Evolutionary conservation across 1,139 yeast genomes (phyloP), one percentile per base, ranked within the genome.

Genomic region (Nematodospora anomalae): DNA sequence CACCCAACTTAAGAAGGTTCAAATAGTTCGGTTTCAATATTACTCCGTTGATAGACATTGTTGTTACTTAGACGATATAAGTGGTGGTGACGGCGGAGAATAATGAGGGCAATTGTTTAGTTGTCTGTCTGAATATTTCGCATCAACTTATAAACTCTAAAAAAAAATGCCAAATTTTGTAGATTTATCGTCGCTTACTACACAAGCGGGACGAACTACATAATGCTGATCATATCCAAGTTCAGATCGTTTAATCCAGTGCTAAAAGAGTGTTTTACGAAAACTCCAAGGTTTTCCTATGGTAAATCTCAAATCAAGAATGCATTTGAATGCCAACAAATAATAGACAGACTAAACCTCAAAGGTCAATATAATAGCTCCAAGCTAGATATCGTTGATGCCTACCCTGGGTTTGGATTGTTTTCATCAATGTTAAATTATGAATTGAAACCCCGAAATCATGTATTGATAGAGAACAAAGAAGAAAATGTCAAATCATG

Each of bases 331-430:
- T 64, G 70, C 40, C 74, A 69, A 47, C 42, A 45, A 14, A 59
- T 79, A 16, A 40, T 80, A 4, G 72, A 76, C 29, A 64, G 59
- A 38, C 51, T 77, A 14, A 51, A 69, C 18, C 57, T 80, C 37
- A 57, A 56, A 25, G 39, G 55, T 3, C 60, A 63, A 27, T 81
- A 79, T 46, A 64, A 71, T 4, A 50, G 64, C 36, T 34, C 55
- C n/a, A 55, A 64, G 12, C 62, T 81, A 12, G 79, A 83, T 38
- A 74, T 87, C 3, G 52, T 87, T 5, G 95, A 87, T 49, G 69
- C 79, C 11, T 82, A 81, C 51, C 71, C 88, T 0, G 76, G 79
- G 1, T 64, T 62, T 30, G 83, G 84, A 4, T 51, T 74, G 5
- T 64, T 78, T 26, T 68, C 83, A 0, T 65, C 67, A 36, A 76